phyloP scores from a whole-genome alignment of 1,284 basidiomycete species.

The Puccinia brachypodii region DNA sequence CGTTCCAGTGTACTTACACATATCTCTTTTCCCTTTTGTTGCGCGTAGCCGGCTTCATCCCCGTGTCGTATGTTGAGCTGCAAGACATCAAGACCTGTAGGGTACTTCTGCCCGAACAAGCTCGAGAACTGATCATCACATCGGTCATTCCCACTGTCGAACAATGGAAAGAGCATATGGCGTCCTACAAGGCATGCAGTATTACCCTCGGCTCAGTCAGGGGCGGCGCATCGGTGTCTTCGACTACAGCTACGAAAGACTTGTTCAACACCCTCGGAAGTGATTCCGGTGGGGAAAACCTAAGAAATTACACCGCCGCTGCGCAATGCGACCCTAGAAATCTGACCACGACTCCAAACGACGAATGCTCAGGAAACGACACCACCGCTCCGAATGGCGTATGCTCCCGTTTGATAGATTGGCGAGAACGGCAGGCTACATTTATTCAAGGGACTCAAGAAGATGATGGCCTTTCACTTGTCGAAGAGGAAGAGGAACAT shows the following conservation, averaged over 20 bases:
- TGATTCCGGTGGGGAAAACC: neutral
- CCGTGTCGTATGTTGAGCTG: conserved; percentile 3
- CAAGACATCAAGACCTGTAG: conserved; percentile 2
- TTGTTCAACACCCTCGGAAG: neutral
- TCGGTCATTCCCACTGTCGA: conserved; percentile 20
- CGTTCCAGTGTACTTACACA: neutral
- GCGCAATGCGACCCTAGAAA: neutral
- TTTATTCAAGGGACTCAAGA: conserved; percentile 12
- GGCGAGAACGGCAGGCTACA: conserved; percentile 15
- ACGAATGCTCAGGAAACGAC: neutral
- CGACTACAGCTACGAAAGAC: neutral
- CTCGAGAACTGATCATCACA: neutral
- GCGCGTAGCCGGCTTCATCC: conserved; percentile 30
- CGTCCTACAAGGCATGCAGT: conserved; percentile 14
- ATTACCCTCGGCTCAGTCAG: neutral
- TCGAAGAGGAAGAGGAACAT: conserved; percentile 18
- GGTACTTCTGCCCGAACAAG: neutral
- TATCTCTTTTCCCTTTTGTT: neutral
- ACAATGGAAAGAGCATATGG: conserved; percentile 15
- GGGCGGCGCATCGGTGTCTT: neutral
- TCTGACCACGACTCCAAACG: neutral
- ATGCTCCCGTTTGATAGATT: neutral
- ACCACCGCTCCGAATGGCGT: neutral
- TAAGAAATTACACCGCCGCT: neutral
- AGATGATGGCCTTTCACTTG: conserved; percentile 12